These are phyloP conservation scores for Saturnispora zaruensis DNA, from an alignment of 805 yeast genomes.

Conservation along the genomic window DNA sequence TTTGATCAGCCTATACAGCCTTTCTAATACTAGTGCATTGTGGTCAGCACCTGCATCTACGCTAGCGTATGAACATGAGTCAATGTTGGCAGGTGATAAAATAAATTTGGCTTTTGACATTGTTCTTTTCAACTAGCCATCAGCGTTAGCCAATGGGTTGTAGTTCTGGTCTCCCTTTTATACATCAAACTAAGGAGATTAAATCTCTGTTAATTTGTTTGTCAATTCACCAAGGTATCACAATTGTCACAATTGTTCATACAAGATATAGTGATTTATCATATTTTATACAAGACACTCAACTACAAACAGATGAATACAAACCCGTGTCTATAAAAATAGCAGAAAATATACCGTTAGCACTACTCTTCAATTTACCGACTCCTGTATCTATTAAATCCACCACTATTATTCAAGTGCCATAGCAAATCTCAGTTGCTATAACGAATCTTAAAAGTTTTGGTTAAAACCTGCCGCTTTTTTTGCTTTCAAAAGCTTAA, in stretches of 20 bases:
- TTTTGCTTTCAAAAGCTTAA: too few relatives aligned
- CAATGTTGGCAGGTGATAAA: slow-evolving; percentile 1
- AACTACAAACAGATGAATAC: too few relatives aligned
- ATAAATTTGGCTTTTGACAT: not conserved
- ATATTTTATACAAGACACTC: too few relatives aligned
- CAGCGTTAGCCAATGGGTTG: not conserved
- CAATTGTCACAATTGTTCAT: not conserved
- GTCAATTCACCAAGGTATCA: not conserved
- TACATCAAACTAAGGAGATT: too few relatives aligned
- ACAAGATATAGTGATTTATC: not conserved
- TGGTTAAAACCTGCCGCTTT: too few relatives aligned
- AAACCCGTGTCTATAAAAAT: too few relatives aligned
- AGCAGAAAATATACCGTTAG: too few relatives aligned
- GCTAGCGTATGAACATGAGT: slow-evolving; percentile 1
- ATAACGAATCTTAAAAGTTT: too few relatives aligned
- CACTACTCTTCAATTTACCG: too few relatives aligned
- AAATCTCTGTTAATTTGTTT: not conserved
- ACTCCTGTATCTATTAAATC: too few relatives aligned
- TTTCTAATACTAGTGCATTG: not conserved
- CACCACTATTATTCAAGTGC: too few relatives aligned
- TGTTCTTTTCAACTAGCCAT: not conserved
- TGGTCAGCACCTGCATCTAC: not conserved
- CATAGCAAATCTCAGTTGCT: too few relatives aligned
- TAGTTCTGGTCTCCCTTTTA: not conserved
- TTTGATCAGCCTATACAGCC: not conserved